Conservation (phyloP, 2,329 filamentous ascomycete genomes). For the Colletotrichum australisinense region DNA sequence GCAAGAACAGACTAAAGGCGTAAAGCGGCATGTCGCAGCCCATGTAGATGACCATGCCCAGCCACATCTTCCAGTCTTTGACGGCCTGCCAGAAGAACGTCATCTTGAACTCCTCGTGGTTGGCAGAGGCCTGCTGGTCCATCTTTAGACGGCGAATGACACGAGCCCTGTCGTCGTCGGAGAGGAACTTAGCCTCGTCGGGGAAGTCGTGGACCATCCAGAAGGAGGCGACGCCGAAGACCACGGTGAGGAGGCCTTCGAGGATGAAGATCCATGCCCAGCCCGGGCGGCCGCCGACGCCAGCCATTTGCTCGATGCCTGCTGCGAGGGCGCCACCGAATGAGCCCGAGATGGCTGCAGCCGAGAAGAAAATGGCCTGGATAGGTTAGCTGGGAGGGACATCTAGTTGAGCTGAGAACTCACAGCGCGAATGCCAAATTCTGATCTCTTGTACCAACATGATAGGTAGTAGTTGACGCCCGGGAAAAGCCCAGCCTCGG, state of each 20-base stretch:
- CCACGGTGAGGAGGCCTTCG: constrained; percentile 76
- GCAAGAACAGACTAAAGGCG: constrained; percentile 79
- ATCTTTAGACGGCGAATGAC: constrained; percentile 76
- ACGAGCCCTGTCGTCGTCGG: constrained; percentile 74
- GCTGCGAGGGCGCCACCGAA: constrained; percentile 81
- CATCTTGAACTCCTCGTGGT: constrained; percentile 80
- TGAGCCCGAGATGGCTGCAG: constrained; percentile 81
- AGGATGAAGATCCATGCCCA: constrained; percentile 78
- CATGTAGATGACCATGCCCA: constrained; percentile 82
- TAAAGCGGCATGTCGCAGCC: constrained; percentile 79
- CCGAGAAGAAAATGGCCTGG: constrained; percentile 82
- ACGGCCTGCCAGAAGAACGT: constrained; percentile 78
- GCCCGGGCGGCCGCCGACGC: constrained; percentile 65
- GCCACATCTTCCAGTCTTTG: constrained; percentile 87
- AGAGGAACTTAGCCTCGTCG: constrained; percentile 79
- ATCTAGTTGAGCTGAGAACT: background rate
- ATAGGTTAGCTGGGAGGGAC: background rate
- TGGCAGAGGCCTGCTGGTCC: constrained; percentile 80
- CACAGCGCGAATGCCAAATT: constrained; percentile 79
- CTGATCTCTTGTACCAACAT: constrained; percentile 84
- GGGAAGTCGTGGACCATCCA: constrained; percentile 89
- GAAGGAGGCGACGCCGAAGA: constrained; percentile 76
- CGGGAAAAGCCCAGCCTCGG: constrained; percentile 81
- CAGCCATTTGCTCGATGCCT: constrained; percentile 77
- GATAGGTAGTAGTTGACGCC: constrained; percentile 84